Evolutionary conservation across 179 eudicot genomes (phyloP), one percentile per base, ranked within the genome.

Genomic region (Actinidia arguta): DNA sequence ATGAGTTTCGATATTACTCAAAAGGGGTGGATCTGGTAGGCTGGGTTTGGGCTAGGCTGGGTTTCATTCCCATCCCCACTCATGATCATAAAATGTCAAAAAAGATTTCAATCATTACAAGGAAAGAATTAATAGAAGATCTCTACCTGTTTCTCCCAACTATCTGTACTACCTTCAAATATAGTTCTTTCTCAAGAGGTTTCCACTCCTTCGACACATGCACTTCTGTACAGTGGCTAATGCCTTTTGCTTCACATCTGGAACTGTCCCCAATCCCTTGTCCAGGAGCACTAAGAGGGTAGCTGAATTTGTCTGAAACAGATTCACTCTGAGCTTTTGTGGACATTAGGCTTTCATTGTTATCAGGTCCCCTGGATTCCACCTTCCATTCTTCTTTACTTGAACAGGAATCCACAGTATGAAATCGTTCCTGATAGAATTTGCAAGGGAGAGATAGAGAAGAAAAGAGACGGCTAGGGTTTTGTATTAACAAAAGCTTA

Each of bases 91-190:
- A 75, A 44, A 36, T 55, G 61, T 39, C 31, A n/a, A 55, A 54
- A 22, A 56, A 9, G 51, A 36, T 75, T 18, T 55, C 48, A 75
- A n/a, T n/a, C n/a, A 10, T 55, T 56, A 2, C 12, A 6, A n/a
- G n/a, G 25, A 39, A 22, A 9, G 54, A 80, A 31, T 31, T 17
- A 93, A n/a, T n/a, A n/a, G n/a, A n/a, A n/a, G n/a, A n/a, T n/a
- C n/a, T n/a, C n/a, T n/a, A n/a, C 99, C 99, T 96, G 87, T 93
- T 93, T 90, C 90, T 93, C 44, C 99, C 99, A 86, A 95, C 95
- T 48, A 95, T 93, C 84, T 96, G 94, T 72, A 95, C 50, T 59
- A 98, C 99, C 88, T 96, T 93, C 81, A 84, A n/a, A 80, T 87
- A 93, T 67, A 96, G 83, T 73, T 95, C 98, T 88, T 92, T 95